Percentiles rank a stretch among this genome's conserved stretches.
Evolutionary conservation across 2,329 filamentous ascomycete genomes (phyloP).

Genomic region (Aspergillus vadensis): DNA sequence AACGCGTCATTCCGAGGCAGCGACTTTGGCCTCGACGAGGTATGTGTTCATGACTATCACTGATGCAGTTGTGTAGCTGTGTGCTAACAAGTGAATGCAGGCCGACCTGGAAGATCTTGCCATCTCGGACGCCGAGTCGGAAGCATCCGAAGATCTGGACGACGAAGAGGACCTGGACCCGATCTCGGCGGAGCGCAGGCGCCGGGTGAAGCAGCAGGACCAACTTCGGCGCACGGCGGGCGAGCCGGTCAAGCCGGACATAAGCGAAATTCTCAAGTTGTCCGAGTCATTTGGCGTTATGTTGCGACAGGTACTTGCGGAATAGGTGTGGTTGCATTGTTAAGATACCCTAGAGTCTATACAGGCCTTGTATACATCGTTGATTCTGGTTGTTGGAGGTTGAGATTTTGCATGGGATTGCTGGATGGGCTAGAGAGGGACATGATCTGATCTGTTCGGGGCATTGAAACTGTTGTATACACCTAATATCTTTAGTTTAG

Average conservation of each 20-base stretch:
- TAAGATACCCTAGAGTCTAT: conserved; percentile 22
- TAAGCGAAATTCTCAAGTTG: conserved; percentile 79
- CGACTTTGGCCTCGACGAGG: conserved; percentile 87
- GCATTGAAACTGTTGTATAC: neutral
- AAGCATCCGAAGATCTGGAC: conserved; percentile 66
- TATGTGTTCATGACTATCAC: conserved; percentile 39
- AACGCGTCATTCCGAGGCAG: conserved; percentile 67
- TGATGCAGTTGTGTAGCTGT: too few relatives aligned
- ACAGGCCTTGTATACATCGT: conserved; percentile 6
- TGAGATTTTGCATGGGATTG: conserved; percentile 10
- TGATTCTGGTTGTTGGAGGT: conserved; percentile 1
- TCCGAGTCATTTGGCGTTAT: conserved; percentile 78
- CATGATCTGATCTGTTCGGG: conserved; percentile 4
- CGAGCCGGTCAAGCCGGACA: conserved; percentile 76
- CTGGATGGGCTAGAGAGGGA: conserved; percentile 4
- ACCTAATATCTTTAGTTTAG: neutral
- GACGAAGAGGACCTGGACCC: conserved; percentile 80
- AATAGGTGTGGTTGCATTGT: conserved; percentile 48
- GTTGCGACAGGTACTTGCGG: conserved; percentile 77
- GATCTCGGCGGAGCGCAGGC: conserved; percentile 80
- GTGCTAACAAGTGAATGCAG: conserved; percentile 35
- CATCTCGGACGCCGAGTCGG: conserved; percentile 72
- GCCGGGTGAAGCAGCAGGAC: conserved; percentile 76
- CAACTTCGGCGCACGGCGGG: conserved; percentile 77
- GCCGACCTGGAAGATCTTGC: conserved; percentile 80